Percentiles rank a stretch among this genome's conserved stretches.
These are phyloP conservation scores for Lasiosphaeria ovina DNA, from an alignment of 495 filamentous ascomycete species.

Conservation along the genomic window DNA sequence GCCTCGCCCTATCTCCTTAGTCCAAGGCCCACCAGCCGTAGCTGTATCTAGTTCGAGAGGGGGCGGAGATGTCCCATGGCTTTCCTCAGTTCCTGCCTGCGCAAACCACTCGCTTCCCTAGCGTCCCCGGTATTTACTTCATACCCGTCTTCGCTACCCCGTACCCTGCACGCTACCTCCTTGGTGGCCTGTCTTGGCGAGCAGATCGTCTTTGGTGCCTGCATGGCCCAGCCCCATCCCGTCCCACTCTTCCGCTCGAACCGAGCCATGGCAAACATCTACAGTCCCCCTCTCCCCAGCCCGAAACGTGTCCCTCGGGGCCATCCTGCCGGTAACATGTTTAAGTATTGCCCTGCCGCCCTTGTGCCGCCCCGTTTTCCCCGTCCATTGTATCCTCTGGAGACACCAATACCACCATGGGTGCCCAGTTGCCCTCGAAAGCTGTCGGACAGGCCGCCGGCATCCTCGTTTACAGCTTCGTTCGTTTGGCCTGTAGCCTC, in stretches of 20 bases:
- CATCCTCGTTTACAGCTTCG: constrained; percentile 42
- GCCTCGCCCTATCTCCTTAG: too few relatives aligned
- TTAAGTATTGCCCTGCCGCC: neutral
- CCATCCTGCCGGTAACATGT: neutral
- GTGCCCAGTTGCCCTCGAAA: constrained; percentile 40
- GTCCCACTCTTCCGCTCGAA: neutral
- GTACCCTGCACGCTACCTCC: too few relatives aligned
- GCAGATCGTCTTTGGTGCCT: too few relatives aligned
- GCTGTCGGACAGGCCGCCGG: constrained; percentile 37
- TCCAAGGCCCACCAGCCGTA: too few relatives aligned
- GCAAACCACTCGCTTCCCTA: too few relatives aligned
- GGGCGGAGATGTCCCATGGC: too few relatives aligned
- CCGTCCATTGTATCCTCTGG: neutral
- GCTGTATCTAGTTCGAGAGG: too few relatives aligned
- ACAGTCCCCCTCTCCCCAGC: neutral
- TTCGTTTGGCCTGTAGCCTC: constrained; percentile 35
- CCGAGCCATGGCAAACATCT: neutral
- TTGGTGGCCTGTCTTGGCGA: too few relatives aligned
- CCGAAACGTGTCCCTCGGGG: neutral
- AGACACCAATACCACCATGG: constrained; percentile 26
- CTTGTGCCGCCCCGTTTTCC: neutral
- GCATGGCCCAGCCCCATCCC: neutral
- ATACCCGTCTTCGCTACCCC: too few relatives aligned
- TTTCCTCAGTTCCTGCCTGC: too few relatives aligned
- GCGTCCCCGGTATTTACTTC: too few relatives aligned